Conservation (phyloP, 192 early-diverging fungal species). For the Dissophora globulifera region DNA sequence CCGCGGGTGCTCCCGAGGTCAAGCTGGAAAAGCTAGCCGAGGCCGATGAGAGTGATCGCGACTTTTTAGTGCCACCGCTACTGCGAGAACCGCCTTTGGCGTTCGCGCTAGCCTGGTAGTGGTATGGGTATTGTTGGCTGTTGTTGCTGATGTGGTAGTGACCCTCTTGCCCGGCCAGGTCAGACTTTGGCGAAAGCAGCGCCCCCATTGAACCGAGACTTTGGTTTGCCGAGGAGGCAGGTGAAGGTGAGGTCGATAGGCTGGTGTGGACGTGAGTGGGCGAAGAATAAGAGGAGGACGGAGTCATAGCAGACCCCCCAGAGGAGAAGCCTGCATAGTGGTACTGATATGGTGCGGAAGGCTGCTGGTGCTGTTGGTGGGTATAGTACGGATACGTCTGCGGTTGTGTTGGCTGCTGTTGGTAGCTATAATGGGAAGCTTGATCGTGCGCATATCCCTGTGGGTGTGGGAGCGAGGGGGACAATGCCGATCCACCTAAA, state of each 20-base stretch:
- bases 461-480: conserved; percentile 23
- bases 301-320: conserved; percentile 21
- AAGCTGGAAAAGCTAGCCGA: conserved; percentile 4
- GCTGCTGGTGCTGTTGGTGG: conserved; percentile 15
- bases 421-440: conserved; percentile 24
- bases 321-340: conserved; percentile 22
- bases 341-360: conserved; percentile 11
- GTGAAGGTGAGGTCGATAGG: conserved; percentile 29
- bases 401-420: conserved; percentile 27
- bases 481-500: conserved; percentile 11
- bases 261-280: conserved; percentile 32
- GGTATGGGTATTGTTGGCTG: conserved; percentile 11
- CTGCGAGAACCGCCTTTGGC: conserved; percentile 10
- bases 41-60: background rate
- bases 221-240: conserved; percentile 27
- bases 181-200: conserved; percentile 31
- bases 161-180: conserved; percentile 9
- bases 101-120: background rate
- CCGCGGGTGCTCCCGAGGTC: conserved; percentile 1
- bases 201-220: conserved; percentile 39
- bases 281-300: conserved; percentile 33
- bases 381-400: conserved; percentile 29
- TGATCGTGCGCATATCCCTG: conserved; percentile 32
- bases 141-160: conserved; percentile 9
- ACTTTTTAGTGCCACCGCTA: conserved; percentile 4